Evolutionary conservation across 2,329 filamentous ascomycete species (phyloP), one percentile per base, ranked within the genome.

Genomic region (Fusarium subtropicale): DNA sequence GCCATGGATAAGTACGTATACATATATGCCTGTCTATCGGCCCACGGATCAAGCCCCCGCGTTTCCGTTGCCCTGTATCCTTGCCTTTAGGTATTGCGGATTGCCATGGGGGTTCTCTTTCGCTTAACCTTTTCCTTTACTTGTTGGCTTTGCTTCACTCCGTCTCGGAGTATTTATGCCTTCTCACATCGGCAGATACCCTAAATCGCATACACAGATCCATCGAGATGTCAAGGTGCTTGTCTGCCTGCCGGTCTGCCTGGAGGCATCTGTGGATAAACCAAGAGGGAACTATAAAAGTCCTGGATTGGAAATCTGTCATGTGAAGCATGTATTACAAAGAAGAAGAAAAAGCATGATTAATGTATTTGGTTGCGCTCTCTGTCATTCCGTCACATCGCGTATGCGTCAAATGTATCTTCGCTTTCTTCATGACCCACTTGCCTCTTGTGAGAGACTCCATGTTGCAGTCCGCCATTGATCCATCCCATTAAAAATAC

Each of bases 331-430:
- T 38, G 34, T 54, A 44, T 36, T 45, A 36, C 18, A 50, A 28
- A 50, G 16, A 46, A 4, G 26, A 30, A 36, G 30, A 24, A 44
- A 22, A 39, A 34, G 36, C 33, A 56, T 62, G 36, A 73, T 73
- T 71, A 74, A 62, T 64, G 54, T 59, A 38, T 64, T 63, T 60
- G 64, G 58, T 53, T 42, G 31, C 34, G 33, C 20, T 53, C 38
- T 64, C 28, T 22, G 24, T 56, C 60, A 68, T 70, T 62, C 61
- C 66, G 63, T 72, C 68, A 71, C 73, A 59, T 55, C 64, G 52
- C 70, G 60, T 72, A 71, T 55, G 68, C 56, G 59, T 55, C 50
- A 41, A 38, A 42, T 56, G 36, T 53, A 48, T 48, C 60, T 67
- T 63, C 38, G 31, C 60, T 34, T 39, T 38, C 31, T 52, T 38